These are phyloP conservation scores for Discostella stelligera DNA, from an alignment of 352 stramenopile genomes.

Conservation along the genomic window DNA sequence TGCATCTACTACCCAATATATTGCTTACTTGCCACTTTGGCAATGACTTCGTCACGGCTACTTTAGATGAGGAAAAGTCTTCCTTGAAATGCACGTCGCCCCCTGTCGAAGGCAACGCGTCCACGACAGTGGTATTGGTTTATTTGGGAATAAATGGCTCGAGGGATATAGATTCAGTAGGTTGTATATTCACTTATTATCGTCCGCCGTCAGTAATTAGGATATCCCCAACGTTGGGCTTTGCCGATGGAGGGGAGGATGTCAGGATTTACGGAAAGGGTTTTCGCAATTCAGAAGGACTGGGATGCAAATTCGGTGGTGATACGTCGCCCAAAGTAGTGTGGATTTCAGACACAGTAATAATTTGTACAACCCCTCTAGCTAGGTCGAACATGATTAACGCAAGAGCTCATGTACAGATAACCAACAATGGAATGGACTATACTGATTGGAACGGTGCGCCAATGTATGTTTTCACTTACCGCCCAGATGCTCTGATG, in stretches of 20 bases:
- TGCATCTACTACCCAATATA: slow-evolving; percentile 25
- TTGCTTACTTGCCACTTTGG: slow-evolving; percentile 56
- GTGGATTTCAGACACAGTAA: slow-evolving; percentile 41
- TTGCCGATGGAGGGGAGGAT: slow-evolving; percentile 55
- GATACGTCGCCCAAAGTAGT: slow-evolving; percentile 20
- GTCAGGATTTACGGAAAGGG: slow-evolving; percentile 42
- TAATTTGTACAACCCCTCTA: slow-evolving; percentile 45
- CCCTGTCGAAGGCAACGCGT: slow-evolving; percentile 5
- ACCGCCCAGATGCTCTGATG: slow-evolving; percentile 48
- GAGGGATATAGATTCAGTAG: slow-evolving; percentile 35
- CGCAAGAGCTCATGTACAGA: slow-evolving; percentile 20
- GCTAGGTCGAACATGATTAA: not conserved
- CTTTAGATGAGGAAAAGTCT: slow-evolving; percentile 18
- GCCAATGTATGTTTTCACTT: slow-evolving; percentile 31
- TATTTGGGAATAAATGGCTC: slow-evolving; percentile 45
- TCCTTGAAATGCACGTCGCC: slow-evolving; percentile 40
- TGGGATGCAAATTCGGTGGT: slow-evolving; percentile 53
- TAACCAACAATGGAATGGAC: slow-evolving; percentile 64
- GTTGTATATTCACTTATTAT: slow-evolving; percentile 56
- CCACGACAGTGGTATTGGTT: slow-evolving; percentile 35
- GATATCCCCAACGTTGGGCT: slow-evolving; percentile 48
- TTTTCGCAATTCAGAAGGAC: slow-evolving; percentile 43
- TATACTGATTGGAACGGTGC: slow-evolving; percentile 27
- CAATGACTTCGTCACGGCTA: slow-evolving; percentile 25
- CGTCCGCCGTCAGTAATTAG: slow-evolving; percentile 23